Percentiles rank a stretch among this genome's conserved stretches.
Evolutionary conservation across 2,329 filamentous ascomycete genomes (phyloP).

Genomic region (Raffaelea deltoideospora): DNA sequence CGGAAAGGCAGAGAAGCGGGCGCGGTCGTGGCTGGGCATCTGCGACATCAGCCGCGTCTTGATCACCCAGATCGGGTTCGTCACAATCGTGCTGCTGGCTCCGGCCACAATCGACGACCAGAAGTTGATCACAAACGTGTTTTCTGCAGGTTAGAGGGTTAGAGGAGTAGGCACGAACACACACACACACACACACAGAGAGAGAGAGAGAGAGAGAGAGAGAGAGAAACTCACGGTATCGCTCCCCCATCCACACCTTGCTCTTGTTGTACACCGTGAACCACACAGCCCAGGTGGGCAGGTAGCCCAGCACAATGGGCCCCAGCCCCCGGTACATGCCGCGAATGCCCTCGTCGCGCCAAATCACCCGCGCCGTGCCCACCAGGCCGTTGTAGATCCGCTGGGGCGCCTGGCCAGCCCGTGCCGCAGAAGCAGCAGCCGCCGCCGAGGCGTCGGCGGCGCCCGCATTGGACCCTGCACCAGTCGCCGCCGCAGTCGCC

Average conservation of each 20-base stretch:
- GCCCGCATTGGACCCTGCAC: too few relatives aligned
- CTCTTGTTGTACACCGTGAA: slow-evolving; percentile 91
- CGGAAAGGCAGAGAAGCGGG: slow-evolving; percentile 28
- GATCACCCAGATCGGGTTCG: slow-evolving; percentile 98
- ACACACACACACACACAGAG: background rate
- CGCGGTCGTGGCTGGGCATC: slow-evolving; percentile 33
- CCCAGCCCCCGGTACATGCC: slow-evolving; percentile 89
- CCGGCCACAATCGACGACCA: slow-evolving; percentile 86
- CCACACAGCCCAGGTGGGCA: slow-evolving; percentile 97
- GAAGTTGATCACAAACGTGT: slow-evolving; percentile 64
- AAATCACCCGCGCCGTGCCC: slow-evolving; percentile 75
- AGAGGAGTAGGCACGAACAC: too few relatives aligned
- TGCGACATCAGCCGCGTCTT: slow-evolving; percentile 98
- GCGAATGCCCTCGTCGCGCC: slow-evolving; percentile 71
- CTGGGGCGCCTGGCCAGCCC: slow-evolving; percentile 22
- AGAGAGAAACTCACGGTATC: slow-evolving; percentile 39
- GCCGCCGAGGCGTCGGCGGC: too few relatives aligned
- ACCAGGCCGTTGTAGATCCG: slow-evolving; percentile 72
- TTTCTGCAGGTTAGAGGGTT: slow-evolving; percentile 32
- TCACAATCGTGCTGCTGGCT: slow-evolving; percentile 81
- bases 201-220: background rate
- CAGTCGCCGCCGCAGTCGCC: slow-evolving; percentile 24
- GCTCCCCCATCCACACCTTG: slow-evolving; percentile 55
- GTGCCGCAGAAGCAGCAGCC: background rate
- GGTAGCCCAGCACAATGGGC: slow-evolving; percentile 86